Conservation (phyloP, 495 filamentous ascomycete genomes). For the Tirmania nivea region DNA sequence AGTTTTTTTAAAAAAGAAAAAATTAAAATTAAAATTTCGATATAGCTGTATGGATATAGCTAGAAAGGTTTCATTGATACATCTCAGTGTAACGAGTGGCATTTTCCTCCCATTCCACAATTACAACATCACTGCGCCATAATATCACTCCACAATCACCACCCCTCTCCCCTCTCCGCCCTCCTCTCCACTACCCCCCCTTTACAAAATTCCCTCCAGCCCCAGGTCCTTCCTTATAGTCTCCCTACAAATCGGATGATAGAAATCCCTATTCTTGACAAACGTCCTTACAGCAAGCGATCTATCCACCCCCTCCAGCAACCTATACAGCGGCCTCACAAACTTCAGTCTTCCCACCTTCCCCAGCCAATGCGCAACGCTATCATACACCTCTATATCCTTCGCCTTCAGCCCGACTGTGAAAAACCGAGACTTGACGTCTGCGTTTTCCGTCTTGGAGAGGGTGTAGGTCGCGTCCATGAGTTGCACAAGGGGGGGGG, state of each 20-base stretch:
- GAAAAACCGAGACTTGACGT: slow-evolving; percentile 60
- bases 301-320: slow-evolving; percentile 48
- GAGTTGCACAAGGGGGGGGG: slow-evolving; percentile 34
- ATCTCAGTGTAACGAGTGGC: no score
- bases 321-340: slow-evolving; percentile 60
- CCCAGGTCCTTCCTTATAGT: slow-evolving; percentile 65
- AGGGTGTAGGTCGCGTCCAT: slow-evolving; percentile 57
- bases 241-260: slow-evolving; percentile 71
- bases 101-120: no score
- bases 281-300: slow-evolving; percentile 62
- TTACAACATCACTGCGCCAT: no score
- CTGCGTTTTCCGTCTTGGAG: slow-evolving; percentile 49
- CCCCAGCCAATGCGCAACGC: slow-evolving; percentile 51
- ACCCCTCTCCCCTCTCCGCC: no score
- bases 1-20: no score
- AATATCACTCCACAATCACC: no score
- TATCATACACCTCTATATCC: slow-evolving; percentile 40
- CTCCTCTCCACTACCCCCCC: no score
- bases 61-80: no score
- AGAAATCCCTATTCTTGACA: slow-evolving; percentile 69
- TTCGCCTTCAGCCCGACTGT: slow-evolving; percentile 54
- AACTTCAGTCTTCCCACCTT: slow-evolving; percentile 92
- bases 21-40: no score
- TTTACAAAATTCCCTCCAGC: not conserved
- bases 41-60: no score